These are phyloP conservation scores for Kodamaea lidongshanica DNA, from an alignment of 805 yeast genomes.

Conservation along the genomic window DNA sequence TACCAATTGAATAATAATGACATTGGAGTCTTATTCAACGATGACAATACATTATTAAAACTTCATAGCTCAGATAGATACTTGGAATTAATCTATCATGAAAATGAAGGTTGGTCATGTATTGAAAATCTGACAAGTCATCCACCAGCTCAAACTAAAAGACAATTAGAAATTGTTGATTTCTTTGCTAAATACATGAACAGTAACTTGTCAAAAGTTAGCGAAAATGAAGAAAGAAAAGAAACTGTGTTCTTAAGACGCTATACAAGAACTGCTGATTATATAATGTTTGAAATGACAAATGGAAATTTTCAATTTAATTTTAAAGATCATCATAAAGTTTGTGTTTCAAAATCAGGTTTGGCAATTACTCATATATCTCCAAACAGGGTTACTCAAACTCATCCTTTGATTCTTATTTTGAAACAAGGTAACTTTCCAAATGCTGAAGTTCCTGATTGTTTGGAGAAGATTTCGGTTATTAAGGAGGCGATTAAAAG, in stretches of 20 bases:
- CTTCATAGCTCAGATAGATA: slow-evolving; percentile 57
- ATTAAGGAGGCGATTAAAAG: slow-evolving; percentile 62
- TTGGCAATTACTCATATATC: slow-evolving; percentile 74
- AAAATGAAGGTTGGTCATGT: slow-evolving; percentile 42
- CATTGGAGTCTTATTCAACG: slow-evolving; percentile 85
- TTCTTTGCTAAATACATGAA: slow-evolving; percentile 91
- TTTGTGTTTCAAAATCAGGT: slow-evolving; percentile 74
- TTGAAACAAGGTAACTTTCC: slow-evolving; percentile 41
- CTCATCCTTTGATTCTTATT: slow-evolving; percentile 48
- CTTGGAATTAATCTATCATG: slow-evolving; percentile 50
- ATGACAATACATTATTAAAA: slow-evolving; percentile 74
- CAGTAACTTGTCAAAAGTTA: slow-evolving; percentile 76
- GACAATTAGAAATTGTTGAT: slow-evolving; percentile 78
- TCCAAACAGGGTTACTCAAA: slow-evolving; percentile 64
- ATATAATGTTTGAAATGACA: slow-evolving; percentile 87
- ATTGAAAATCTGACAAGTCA: slow-evolving; percentile 38
- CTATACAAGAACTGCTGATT: slow-evolving; percentile 71
- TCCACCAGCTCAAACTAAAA: slow-evolving; percentile 46
- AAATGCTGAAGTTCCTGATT: slow-evolving; percentile 34
- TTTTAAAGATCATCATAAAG: slow-evolving; percentile 90
- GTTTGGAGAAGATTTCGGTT: slow-evolving; percentile 33
- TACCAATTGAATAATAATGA: slow-evolving; percentile 87
- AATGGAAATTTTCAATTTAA: slow-evolving; percentile 92
- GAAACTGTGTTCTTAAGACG: slow-evolving; percentile 75
- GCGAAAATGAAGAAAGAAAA: slow-evolving; percentile 55